Base-by-base conservation (phyloP, 208 protist species). In the Naegleria fowleri region DNA sequence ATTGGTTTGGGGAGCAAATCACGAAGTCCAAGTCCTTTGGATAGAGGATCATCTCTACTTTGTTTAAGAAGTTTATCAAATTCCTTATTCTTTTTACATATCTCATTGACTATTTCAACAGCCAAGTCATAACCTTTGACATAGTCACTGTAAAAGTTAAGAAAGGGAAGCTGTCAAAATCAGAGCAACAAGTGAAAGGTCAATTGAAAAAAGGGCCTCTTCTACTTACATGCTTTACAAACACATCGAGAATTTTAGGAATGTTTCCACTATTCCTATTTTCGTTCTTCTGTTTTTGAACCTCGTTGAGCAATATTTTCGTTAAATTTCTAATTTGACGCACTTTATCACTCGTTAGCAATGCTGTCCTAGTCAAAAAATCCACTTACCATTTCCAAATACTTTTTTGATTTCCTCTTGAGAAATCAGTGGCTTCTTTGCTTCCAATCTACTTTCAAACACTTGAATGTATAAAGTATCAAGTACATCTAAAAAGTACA, bases 321-420 rank as follows among this genome's bases (percentile, higher is more conserved):
- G 85, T 22, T 38, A 88, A 88, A 48, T 88, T 58, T 29, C 11
- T 36, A 58, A 88, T 29, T 88, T 48, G 41, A 0, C 15, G 5
- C 16, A 88, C 85, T 88, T 19, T 38, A 38, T 58, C 13, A 58
- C 22, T 58, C 5, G 19, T 52, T 13, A 19, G 55, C 11, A n/a
- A n/a, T 48, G 52, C 6, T 58, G 16, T 58, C 52, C 9, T 25
- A 15, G 5, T 33, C 39, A 48, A 29, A 86, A n/a, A n/a, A n/a
- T n/a, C n/a, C n/a, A 29, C 85, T 88, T 88, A 88, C 85, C 51
- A 67, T 89, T 89, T 75, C 86, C 86, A 67, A 89, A 89, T 39
- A 89, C 1, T 58, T 33, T 88, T n/a, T 29, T 58, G 16, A 88
- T 89, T 41, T 89, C 86, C 13, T 38, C 86, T 33, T 40, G 5